Percentiles rank a stretch among this genome's conserved stretches.
Conservation (phyloP, 192 early-diverging fungal species). For the Backusella australiensis region DNA sequence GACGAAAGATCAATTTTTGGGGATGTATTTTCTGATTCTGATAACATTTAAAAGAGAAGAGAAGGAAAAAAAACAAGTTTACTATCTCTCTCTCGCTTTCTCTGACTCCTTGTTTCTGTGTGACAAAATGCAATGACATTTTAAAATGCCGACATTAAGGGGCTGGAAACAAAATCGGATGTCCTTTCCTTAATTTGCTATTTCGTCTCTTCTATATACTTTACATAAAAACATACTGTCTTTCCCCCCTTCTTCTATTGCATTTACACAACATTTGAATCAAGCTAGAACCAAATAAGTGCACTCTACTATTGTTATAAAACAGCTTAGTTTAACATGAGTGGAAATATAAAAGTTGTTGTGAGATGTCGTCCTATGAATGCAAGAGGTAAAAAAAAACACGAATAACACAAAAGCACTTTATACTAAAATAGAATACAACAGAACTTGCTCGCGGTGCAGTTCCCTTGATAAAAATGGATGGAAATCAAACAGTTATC, state of each 20-base stretch:
- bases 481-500: constrained; percentile 68
- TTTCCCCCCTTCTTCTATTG: background rate
- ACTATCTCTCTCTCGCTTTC: background rate
- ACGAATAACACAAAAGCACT: background rate
- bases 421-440: background rate
- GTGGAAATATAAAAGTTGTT: constrained; percentile 67
- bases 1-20: constrained; percentile 80
- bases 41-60: constrained; percentile 13
- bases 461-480: constrained; percentile 66
- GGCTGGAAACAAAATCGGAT: constrained; percentile 5
- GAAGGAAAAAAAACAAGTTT: background rate
- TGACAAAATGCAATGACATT: constrained; percentile 1
- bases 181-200: background rate
- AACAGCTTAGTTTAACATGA: background rate
- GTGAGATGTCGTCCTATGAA: constrained; percentile 81
- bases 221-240: background rate
- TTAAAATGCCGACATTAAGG: background rate
- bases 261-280: background rate
- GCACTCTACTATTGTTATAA: background rate
- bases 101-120: background rate
- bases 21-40: constrained; percentile 21
- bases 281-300: background rate
- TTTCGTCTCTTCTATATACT: background rate
- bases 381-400: constrained; percentile 49
- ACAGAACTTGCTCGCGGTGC: constrained; percentile 63